A percentile compares a stretch with the other conserved stretches of the same genome.
phyloP scores from a whole-genome alignment of 1,284 basidiomycete species.

The Moniliophthora roreri region DNA sequence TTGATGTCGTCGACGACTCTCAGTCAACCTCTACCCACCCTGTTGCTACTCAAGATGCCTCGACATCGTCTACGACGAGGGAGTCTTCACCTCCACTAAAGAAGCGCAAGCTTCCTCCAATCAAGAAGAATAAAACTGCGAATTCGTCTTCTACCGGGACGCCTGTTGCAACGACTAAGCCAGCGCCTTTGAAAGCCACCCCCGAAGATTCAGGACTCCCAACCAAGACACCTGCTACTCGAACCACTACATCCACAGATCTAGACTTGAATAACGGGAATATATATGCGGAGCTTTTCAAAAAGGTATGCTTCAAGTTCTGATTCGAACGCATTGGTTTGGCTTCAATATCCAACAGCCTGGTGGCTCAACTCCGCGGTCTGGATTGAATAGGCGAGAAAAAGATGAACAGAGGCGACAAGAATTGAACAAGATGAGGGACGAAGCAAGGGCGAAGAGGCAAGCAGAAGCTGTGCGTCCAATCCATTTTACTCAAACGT shows the following conservation, averaged over 20 bases:
- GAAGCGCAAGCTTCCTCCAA: constrained; percentile 68
- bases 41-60: constrained; percentile 2
- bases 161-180: constrained; percentile 13
- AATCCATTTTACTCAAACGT: constrained; percentile 1
- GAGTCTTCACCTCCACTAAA: constrained; percentile 39
- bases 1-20: constrained; percentile 9
- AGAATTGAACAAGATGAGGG: constrained; percentile 68
- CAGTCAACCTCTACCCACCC: constrained; percentile 2
- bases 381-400: constrained; percentile 57
- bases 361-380: constrained; percentile 53
- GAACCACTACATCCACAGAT: constrained; percentile 38
- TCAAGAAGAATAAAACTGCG: constrained; percentile 66
- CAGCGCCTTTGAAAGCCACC: constrained; percentile 22
- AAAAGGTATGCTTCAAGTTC: constrained; percentile 43
- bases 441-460: constrained; percentile 64
- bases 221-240: constrained; percentile 22
- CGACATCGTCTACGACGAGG: constrained; percentile 19
- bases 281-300: constrained; percentile 68
- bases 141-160: constrained; percentile 18
- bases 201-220: constrained; percentile 31
- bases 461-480: constrained; percentile 53
- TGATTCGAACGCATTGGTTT: constrained; percentile 1
- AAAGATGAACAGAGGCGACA: constrained; percentile 70
- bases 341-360: constrained; percentile 28
- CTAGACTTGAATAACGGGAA: constrained; percentile 62